Conservation (phyloP, 2,329 filamentous ascomycete genomes). For the Trichophyton verrucosum region DNA sequence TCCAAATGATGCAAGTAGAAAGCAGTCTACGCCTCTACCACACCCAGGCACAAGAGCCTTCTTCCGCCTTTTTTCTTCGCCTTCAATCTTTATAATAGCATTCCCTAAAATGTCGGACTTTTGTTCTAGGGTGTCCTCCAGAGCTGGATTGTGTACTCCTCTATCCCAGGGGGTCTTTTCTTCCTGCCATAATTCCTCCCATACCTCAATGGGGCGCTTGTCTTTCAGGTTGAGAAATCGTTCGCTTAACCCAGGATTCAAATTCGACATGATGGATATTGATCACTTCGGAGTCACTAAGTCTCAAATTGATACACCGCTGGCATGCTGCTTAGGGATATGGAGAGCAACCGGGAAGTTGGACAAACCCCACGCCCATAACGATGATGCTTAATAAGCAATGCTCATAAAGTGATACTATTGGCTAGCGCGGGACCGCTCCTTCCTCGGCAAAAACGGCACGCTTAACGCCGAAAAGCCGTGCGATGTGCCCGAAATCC, state of each 20-base stretch:
- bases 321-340: not conserved
- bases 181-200: constrained; percentile 46
- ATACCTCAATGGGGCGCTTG: constrained; percentile 35
- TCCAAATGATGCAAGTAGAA: constrained; percentile 60
- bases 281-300: not conserved
- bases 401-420: not conserved
- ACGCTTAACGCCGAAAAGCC: not conserved
- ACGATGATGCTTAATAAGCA: not conserved
- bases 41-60: constrained; percentile 68
- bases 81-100: constrained; percentile 7
- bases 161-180: constrained; percentile 48
- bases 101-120: constrained; percentile 24
- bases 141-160: constrained; percentile 45
- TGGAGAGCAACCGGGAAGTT: not conserved
- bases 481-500: not conserved
- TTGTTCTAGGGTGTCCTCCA: constrained; percentile 42
- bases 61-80: constrained; percentile 25
- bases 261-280: constrained; percentile 5
- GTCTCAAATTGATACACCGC: not conserved
- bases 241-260: constrained; percentile 9
- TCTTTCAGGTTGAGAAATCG: constrained; percentile 34
- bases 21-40: constrained; percentile 68
- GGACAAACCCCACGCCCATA: not conserved
- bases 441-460: not conserved
- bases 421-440: not conserved